A percentile compares a stretch with the other conserved stretches of the same genome.
These are phyloP conservation scores for Rhizophora apiculata DNA, from an alignment of 345 rosid genomes.

Conservation along the genomic window DNA sequence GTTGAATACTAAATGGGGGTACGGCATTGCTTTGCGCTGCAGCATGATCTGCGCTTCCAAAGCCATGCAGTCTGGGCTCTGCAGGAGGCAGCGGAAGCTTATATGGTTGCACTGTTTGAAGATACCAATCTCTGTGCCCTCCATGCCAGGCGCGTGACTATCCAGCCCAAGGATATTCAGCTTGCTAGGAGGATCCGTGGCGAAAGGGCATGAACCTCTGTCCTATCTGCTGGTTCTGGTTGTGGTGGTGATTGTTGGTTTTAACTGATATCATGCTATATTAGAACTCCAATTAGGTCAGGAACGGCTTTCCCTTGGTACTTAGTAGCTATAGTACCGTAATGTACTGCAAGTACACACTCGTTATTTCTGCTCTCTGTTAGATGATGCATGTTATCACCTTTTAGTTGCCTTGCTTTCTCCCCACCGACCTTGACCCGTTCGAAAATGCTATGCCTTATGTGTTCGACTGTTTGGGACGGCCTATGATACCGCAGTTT, in stretches of 20 bases:
- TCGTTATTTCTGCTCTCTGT: neutral
- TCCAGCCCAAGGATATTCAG: neutral
- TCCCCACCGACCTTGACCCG: too few species aligned
- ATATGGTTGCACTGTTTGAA: conserved; percentile 3
- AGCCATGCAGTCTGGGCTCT: conserved; percentile 7
- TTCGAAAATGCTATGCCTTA: too few species aligned
- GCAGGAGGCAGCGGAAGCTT: conserved; percentile 6
- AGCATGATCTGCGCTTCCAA: conserved; percentile 5
- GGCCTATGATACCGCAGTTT: too few species aligned
- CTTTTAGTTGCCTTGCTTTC: neutral
- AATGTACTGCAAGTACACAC: neutral
- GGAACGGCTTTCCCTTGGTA: too few species aligned
- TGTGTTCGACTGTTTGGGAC: too few species aligned
- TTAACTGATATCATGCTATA: neutral
- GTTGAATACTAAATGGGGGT: too few species aligned
- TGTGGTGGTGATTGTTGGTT: neutral
- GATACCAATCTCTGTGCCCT: conserved; percentile 6
- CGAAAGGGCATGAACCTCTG: neutral
- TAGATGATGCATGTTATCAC: neutral
- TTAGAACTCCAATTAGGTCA: too few species aligned
- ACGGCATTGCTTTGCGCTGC: too few species aligned
- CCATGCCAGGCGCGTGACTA: conserved; percentile 3
- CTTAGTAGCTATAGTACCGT: too few species aligned
- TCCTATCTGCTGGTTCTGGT: neutral
- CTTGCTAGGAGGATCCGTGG: neutral